Conservation (phyloP, 768 basidiomycete genomes). For the Lyophyllum decastes region DNA sequence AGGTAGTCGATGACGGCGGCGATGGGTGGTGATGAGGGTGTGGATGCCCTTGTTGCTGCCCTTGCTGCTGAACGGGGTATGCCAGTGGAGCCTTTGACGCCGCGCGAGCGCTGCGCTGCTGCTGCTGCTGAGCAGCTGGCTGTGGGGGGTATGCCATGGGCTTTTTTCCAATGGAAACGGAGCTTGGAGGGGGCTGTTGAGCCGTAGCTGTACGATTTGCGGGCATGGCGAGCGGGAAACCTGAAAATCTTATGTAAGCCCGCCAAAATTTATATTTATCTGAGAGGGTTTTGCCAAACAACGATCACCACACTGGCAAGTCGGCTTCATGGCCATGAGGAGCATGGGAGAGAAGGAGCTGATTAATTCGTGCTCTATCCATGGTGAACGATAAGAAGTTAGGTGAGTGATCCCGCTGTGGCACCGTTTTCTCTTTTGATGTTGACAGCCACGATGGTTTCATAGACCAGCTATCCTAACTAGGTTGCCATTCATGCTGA, state of each 20-base stretch:
- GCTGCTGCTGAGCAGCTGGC: constrained; percentile 34
- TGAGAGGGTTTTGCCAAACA: constrained; percentile 18
- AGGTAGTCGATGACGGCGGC: constrained; percentile 46
- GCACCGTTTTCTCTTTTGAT: neutral
- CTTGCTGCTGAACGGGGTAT: constrained; percentile 34
- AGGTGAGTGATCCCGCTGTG: neutral
- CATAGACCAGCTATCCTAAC: too few relatives aligned
- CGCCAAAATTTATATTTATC: constrained; percentile 14
- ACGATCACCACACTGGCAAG: neutral
- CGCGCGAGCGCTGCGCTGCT: constrained; percentile 45
- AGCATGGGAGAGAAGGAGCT: too few relatives aligned
- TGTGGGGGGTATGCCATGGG: constrained; percentile 77
- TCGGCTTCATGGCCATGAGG: too few relatives aligned
- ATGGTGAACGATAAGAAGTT: neutral
- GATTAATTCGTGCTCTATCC: neutral
- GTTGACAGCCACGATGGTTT: neutral
- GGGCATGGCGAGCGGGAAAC: constrained; percentile 26
- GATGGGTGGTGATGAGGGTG: constrained; percentile 44
- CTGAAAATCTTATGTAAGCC: constrained; percentile 29
- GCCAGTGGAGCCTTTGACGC: constrained; percentile 49
- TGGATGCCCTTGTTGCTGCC: constrained; percentile 32
- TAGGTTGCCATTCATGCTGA: too few relatives aligned
- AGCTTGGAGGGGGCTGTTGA: constrained; percentile 58
- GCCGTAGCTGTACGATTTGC: constrained; percentile 22
- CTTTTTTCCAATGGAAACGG: constrained; percentile 89